phyloP scores from a whole-genome alignment of 257 asterid genomes.

The Nicotiana tabacum region DNA sequence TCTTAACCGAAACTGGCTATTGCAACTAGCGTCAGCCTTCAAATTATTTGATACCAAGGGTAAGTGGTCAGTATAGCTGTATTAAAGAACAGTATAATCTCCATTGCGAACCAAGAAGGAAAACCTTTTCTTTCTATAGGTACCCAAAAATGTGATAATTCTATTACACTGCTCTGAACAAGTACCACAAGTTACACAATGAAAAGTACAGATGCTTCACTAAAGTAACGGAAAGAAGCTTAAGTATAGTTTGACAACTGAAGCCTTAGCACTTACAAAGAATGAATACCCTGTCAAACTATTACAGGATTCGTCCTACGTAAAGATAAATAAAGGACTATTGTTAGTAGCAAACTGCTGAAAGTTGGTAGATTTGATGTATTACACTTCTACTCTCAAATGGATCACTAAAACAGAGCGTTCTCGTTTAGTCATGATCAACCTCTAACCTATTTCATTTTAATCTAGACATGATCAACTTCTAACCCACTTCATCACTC shows the following conservation, averaged over 20 bases:
- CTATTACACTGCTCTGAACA: neutral
- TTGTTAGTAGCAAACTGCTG: neutral
- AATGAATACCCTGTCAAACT: neutral
- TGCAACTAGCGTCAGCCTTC: neutral
- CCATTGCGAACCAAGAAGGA: neutral
- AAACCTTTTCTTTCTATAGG: neutral
- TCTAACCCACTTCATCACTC: neutral
- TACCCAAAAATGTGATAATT: neutral
- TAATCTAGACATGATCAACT: neutral
- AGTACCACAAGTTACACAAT: neutral
- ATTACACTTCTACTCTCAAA: neutral
- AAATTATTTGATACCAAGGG: neutral
- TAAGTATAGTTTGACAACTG: neutral
- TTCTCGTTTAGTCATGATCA: neutral
- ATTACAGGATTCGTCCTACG: neutral
- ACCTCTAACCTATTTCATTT: neutral
- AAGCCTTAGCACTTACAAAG: neutral
- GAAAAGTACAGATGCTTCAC: neutral
- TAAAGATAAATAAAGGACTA: neutral
- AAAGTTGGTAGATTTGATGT: neutral
- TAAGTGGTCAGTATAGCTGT: neutral
- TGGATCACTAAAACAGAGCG: neutral
- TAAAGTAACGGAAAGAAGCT: neutral
- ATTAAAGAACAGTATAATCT: neutral
- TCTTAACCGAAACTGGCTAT: too few relatives aligned